Base-by-base conservation (phyloP, 345 rosid species). In the Populus ilicifolia region DNA sequence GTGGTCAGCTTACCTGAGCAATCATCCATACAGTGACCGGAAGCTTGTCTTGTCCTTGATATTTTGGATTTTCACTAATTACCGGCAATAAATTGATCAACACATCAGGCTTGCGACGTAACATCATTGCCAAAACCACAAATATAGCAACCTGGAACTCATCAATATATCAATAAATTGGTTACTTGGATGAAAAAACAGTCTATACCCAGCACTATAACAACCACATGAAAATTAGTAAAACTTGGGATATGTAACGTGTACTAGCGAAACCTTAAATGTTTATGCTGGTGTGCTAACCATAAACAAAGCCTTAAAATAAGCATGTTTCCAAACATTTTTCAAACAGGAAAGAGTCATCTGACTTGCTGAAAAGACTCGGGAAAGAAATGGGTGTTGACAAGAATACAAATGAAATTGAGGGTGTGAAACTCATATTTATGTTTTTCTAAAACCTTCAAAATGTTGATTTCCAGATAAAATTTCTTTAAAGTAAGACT, bases 11-110 rank as follows among this genome's bases (percentile, higher is more conserved):
- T 62, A 73, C 76, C 76, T 73, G 76, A 38, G 69, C 76, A 73
- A 73, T 39, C 76, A 73, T 36, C 76, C 76, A 73, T 18, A 39
- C 67, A 33, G 54, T 73, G 30, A 73, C 68, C 10, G 69, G 76
- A 39, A 73, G 69, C 54, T 73, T 73, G 52, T 73, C 76, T 29
- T 73, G 54, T 73, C 69, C 76, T 59, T 73, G 76, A 25, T 73
- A 62, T 73, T 41, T 61, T 62, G 76, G 69, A 62, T 73, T 61
- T 73, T 73, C 76, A 23, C 35, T 62, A n/a, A 73, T 43, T 35
- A 73, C 20, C 6, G 76, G 76, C 69, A 61, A 39, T 62, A 73
- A 62, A 73, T 73, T 62, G 68, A 73, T 73, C 76, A 73, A 5
- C 13, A 73, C 50, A 7, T 73, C 76, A 41, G 76, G 76, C 38